Evolutionary conservation across 164 flowering plant genomes (phyloP), one percentile per base, ranked within the genome.

Genomic region (Euptelea pleiosperma): DNA sequence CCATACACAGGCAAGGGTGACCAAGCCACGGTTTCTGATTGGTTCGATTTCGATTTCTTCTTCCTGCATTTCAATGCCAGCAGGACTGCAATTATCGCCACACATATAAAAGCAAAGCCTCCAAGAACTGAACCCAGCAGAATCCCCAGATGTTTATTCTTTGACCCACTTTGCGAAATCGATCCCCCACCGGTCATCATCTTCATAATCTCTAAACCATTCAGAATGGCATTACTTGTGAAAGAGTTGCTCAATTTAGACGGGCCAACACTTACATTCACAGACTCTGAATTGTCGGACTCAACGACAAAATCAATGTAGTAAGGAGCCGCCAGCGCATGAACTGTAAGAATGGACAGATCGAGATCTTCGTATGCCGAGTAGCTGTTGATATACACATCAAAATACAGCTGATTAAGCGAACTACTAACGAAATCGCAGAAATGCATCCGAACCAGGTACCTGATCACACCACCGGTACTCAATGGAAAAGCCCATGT

Each of bases 131-230:
- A 65, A 55, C 74, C 77, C 59, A 83, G 61, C 50, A 80, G 0
- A 58, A 86, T 30, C 75, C 72, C 70, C 1, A 53, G 49, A 18
- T 31, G 56, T 31, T 48, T 70, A 61, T 67, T 75, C 74, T 65
- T 67, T n/a, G 64, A 42, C 25, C 22, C 63, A 16, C 11, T 45
- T 8, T 51, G 44, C 4, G 60, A 37, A 35, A 8, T 30, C 3
- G 46, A 36, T 8, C 45, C 65, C 41, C 14, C 63, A 52, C 57
- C 36, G 42, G 69, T 65, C 29, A 69, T 68, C 57, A 91, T 73
- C 64, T 64, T 81, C 96, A 91, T 78, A 55, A 91, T 82, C 82
- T 91, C 97, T 10, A 83, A 82, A 21, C 97, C 97, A 64, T 91
- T 91, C 62, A 87, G 63, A 40, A 87, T 78, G 26, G 89, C 97